Percentiles rank a stretch among this genome's conserved stretches.
These are phyloP conservation scores for Oidiodendron maius DNA, from an alignment of 495 filamentous ascomycete genomes.

Conservation along the genomic window DNA sequence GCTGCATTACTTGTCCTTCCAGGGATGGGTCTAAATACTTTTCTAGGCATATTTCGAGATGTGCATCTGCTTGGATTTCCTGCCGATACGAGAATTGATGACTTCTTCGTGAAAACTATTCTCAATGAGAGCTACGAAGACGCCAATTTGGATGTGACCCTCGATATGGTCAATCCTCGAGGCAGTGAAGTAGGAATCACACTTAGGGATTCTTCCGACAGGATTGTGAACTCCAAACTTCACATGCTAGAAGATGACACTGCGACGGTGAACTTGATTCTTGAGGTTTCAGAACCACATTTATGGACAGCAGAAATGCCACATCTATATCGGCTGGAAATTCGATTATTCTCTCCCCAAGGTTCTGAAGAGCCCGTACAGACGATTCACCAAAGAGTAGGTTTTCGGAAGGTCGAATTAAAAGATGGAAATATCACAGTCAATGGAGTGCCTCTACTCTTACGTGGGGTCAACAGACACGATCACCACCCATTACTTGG, in stretches of 20 bases:
- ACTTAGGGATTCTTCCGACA: slow-evolving; percentile 8
- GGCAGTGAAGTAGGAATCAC: neutral
- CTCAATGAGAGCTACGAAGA: slow-evolving; percentile 49
- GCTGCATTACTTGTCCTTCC: neutral
- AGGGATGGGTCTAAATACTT: neutral
- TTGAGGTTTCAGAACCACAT: slow-evolving; percentile 37
- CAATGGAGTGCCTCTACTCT: slow-evolving; percentile 49
- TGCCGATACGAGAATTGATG: slow-evolving; percentile 44
- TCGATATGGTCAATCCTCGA: slow-evolving; percentile 33
- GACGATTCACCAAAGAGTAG: slow-evolving; percentile 40
- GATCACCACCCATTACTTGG: slow-evolving; percentile 56
- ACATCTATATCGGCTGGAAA: slow-evolving; percentile 43
- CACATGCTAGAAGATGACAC: slow-evolving; percentile 2
- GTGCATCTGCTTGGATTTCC: slow-evolving; percentile 55
- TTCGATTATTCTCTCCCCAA: neutral
- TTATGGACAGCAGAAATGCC: slow-evolving; percentile 68
- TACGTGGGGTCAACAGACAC: slow-evolving; percentile 59
- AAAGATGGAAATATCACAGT: slow-evolving; percentile 50
- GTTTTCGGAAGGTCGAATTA: slow-evolving; percentile 55
- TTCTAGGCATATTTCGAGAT: slow-evolving; percentile 57
- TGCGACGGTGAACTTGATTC: slow-evolving; percentile 24
- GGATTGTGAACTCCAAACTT: slow-evolving; percentile 7
- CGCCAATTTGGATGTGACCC: slow-evolving; percentile 41
- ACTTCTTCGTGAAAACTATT: slow-evolving; percentile 48
- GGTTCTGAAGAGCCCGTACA: slow-evolving; percentile 24